Conservation (phyloP, 179 eudicot species). For the Silene noctiflora region DNA sequence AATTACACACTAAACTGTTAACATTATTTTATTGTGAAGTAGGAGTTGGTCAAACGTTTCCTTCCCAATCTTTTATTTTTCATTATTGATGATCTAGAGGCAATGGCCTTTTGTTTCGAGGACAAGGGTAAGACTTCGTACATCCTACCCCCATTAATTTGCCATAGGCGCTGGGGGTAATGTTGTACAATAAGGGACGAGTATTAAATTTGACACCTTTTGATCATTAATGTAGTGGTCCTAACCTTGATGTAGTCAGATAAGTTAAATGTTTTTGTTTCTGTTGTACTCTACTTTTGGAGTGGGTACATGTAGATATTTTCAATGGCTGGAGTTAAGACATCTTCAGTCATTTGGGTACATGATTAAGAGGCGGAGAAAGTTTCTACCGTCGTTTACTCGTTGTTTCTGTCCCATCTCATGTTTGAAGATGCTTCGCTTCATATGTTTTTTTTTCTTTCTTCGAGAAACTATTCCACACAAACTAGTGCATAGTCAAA, state of each 20-base stretch:
- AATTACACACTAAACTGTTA: too few relatives aligned
- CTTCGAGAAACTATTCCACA: too few relatives aligned
- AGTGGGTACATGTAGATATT: not conserved
- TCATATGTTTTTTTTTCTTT: too few relatives aligned
- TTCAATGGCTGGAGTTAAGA: too few relatives aligned
- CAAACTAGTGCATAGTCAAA: too few relatives aligned
- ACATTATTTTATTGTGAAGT: too few relatives aligned
- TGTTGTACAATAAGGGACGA: not conserved
- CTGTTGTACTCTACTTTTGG: not conserved
- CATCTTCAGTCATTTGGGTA: not conserved
- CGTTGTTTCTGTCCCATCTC: not conserved
- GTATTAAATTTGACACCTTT: not conserved
- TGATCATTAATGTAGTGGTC: not conserved
- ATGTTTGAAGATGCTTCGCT: not conserved
- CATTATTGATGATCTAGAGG: too few relatives aligned
- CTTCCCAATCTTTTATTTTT: too few relatives aligned
- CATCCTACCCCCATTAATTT: not conserved
- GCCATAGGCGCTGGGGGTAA: not conserved
- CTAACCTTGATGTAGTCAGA: not conserved
- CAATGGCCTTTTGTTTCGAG: too few relatives aligned
- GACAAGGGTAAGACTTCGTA: not conserved
- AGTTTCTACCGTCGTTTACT: not conserved
- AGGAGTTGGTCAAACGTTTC: too few relatives aligned
- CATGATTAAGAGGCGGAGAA: not conserved
- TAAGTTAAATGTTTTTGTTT: not conserved